A percentile compares a stretch with the other conserved stretches of the same genome.
These are phyloP conservation scores for Capillidium rhysosporum DNA, from an alignment of 371 early-diverging fungal genomes.

Conservation along the genomic window DNA sequence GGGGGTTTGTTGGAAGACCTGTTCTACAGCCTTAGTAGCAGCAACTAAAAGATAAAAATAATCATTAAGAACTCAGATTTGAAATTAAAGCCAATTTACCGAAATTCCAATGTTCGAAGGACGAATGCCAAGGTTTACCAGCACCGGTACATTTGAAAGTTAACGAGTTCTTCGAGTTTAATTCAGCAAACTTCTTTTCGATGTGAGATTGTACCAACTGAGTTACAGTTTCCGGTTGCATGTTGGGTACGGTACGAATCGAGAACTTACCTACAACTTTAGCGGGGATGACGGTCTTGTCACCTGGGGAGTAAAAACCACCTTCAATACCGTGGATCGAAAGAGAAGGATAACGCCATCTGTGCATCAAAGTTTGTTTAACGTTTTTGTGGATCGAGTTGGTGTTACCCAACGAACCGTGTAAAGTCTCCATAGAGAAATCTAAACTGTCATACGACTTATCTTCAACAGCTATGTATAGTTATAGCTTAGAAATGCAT, in stretches of 20 bases:
- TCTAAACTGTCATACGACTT: slow-evolving; percentile 61
- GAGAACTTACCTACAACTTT: slow-evolving; percentile 92
- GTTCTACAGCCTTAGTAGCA: slow-evolving; percentile 71
- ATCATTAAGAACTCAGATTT: background rate
- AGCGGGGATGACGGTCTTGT: slow-evolving; percentile 94
- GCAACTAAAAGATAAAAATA: slow-evolving; percentile 30
- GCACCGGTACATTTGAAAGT: slow-evolving; percentile 51
- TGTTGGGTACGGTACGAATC: slow-evolving; percentile 84
- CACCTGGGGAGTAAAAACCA: slow-evolving; percentile 81
- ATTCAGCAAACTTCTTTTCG: slow-evolving; percentile 62
- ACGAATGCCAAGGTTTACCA: slow-evolving; percentile 86
- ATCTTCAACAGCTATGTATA: slow-evolving; percentile 41
- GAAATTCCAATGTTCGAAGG: slow-evolving; percentile 79
- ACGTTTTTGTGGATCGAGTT: slow-evolving; percentile 55
- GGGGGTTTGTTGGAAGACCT: slow-evolving; percentile 71
- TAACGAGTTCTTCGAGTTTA: slow-evolving; percentile 68
- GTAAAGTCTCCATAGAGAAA: slow-evolving; percentile 59
- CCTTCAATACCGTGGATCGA: slow-evolving; percentile 95
- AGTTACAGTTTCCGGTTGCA: slow-evolving; percentile 60
- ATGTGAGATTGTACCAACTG: slow-evolving; percentile 51
- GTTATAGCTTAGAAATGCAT: background rate
- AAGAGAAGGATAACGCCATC: slow-evolving; percentile 90
- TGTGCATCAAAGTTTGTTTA: slow-evolving; percentile 59
- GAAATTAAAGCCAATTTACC: slow-evolving; percentile 19
- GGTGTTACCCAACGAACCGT: slow-evolving; percentile 56